Evolutionary conservation across 192 early-diverging fungal genomes (phyloP).

Genomic region (Coemansia sp.): DNA sequence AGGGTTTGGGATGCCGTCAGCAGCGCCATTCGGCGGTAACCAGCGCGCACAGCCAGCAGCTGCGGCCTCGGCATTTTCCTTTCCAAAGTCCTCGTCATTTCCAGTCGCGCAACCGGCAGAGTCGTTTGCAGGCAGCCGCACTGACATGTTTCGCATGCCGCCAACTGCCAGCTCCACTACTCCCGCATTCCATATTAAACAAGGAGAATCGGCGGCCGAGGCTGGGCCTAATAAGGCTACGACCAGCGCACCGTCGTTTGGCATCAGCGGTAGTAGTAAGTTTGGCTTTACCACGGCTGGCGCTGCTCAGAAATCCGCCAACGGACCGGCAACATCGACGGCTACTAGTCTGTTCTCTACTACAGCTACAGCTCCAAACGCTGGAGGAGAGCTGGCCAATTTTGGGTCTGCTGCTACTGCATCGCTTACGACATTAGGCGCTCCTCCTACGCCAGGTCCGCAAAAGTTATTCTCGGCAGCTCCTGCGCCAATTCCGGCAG

Average conservation of each 20-base stretch:
- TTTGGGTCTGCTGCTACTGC: not conserved
- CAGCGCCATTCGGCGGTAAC: not conserved
- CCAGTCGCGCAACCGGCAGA: constrained; percentile 1
- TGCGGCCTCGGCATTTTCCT: not conserved
- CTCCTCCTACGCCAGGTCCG: not conserved
- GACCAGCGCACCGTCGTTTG: not conserved
- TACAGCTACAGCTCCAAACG: not conserved
- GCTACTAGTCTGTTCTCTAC: not conserved
- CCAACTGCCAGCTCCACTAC: not conserved
- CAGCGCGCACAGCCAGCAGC: not conserved
- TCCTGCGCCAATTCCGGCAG: constrained; percentile 8
- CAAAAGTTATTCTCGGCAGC: not conserved
- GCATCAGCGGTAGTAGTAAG: not conserved
- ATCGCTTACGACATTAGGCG: not conserved
- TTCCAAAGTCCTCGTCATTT: not conserved
- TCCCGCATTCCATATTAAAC: not conserved
- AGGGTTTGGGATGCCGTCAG: constrained; percentile 3
- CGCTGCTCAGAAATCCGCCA: not conserved
- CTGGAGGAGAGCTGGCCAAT: not conserved
- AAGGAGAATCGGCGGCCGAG: not conserved
- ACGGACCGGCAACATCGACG: not conserved
- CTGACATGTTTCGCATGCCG: constrained; percentile 5
- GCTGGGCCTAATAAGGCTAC: not conserved
- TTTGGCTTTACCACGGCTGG: not conserved
- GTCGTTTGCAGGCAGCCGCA: constrained; percentile 4